A percentile compares a stretch with the other conserved stretches of the same genome.
These are phyloP conservation scores for Aethionema arabicum DNA, from an alignment of 345 rosid genomes.

Conservation along the genomic window DNA sequence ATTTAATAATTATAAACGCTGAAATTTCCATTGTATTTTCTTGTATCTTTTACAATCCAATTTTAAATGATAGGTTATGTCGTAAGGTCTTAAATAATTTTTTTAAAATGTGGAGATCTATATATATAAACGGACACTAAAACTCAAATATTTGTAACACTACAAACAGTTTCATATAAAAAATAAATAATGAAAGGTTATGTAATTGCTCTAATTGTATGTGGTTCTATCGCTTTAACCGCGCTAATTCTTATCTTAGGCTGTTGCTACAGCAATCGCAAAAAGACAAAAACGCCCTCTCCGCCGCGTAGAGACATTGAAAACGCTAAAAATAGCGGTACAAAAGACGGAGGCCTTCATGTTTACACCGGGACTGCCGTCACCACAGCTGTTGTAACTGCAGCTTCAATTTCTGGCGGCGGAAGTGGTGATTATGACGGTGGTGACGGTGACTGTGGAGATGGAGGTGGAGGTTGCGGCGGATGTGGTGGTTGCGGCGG, in stretches of 20 bases:
- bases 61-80: neutral
- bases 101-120: neutral
- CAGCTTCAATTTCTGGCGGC: neutral
- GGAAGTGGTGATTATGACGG: neutral
- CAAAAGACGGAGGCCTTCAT: slow-evolving; percentile 27
- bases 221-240: slow-evolving; percentile 13
- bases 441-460: slow-evolving; percentile 1
- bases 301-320: slow-evolving; percentile 25
- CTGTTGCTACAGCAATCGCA: slow-evolving; percentile 8
- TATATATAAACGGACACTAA: slow-evolving; percentile 16
- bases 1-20: slow-evolving; percentile 1
- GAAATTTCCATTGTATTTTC: slow-evolving; percentile 21
- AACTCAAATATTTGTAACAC: neutral
- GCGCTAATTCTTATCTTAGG: slow-evolving; percentile 20
- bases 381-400: slow-evolving; percentile 20
- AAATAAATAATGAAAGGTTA: slow-evolving; percentile 26
- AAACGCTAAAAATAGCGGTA: slow-evolving; percentile 16
- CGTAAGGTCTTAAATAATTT: slow-evolving; percentile 2
- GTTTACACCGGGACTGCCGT: slow-evolving; percentile 20
- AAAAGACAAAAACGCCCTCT: slow-evolving; percentile 3
- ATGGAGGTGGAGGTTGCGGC: slow-evolving; percentile 4
- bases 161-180: neutral
- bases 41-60: slow-evolving; percentile 2
- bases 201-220: slow-evolving; percentile 25
- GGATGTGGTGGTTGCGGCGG: slow-evolving; percentile 21